Evolutionary conservation across 306 rosid species (phyloP), one percentile per base, ranked within the genome.

Genomic region (Chamaecrista fasciculata): DNA sequence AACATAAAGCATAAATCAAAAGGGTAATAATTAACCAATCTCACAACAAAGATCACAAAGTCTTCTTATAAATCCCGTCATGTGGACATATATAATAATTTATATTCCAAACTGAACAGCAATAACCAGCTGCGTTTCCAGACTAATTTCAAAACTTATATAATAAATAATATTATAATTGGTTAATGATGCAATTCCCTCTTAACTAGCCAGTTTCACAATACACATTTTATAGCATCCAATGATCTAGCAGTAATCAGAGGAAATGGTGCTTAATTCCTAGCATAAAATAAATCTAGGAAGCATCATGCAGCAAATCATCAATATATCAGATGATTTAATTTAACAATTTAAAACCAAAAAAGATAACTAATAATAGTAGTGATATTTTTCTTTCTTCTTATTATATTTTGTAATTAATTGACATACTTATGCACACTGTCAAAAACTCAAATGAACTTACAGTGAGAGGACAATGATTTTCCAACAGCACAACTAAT

Each of bases 1-100:
- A 60, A 18, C 57, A 36, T 25, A 58, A 49, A 18, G 60, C 28
- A 33, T 42, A 19, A 43, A 44, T 55, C 50, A 69, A 62, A 46
- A 42, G 21, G 48, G 66, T 28, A 40, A 48, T 16, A 52, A 14
- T 34, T 15, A 66, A 72, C 43, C 69, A 63, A 72, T 37, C 21
- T 53, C 55, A n/a, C n/a, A n/a, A n/a, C n/a, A n/a, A n/a, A n/a
- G n/a, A n/a, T 23, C 66, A 55, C 25, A 69, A 62, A 58, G 64
- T 4, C 40, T 51, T 72, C 65, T 55, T 42, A 21, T 16, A 73
- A 18, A 39, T 58, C 28, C 26, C n/a, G 57, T 52, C 19, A 37
- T 34, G 33, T 8, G 14, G 18, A 34, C 52, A 19, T 21, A 10
- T 65, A 55, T 47, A 34, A 69, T 64, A 69, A n/a, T 40, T 24